Evolutionary conservation across 2,329 filamentous ascomycete species (phyloP), one percentile per base, ranked within the genome.

Genomic region (Penicillium sp.): DNA sequence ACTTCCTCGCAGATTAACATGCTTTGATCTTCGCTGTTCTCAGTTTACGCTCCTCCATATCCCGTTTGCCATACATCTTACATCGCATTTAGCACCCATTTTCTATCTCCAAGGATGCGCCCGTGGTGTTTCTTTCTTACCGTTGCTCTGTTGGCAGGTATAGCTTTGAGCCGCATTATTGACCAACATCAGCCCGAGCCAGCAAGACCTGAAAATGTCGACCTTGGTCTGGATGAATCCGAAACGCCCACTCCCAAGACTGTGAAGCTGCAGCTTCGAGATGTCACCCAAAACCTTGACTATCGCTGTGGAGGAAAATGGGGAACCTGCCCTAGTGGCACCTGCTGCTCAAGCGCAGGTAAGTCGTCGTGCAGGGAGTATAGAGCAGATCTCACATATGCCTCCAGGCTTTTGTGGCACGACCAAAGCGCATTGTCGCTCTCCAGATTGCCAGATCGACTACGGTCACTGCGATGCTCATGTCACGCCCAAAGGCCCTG

Each of bases 281-380:
- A 42, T 23, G 37, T 37, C 15, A 35, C 44, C 11, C 29, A 40
- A 18, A 45, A 42, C 26, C 33, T 42, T 7, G 47, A 53, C n/a
- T 50, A 49, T 30, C 55, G 55, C 33, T 68, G 65, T 41, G 65
- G 65, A 15, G 54, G 55, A 13, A 48, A 52, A 14, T 48, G 51
- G 32, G 63, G 62, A 4, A 53, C 50, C 22, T 68, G 65, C 35
- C 42, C 54, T 8, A 46, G 56, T 26, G 55, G 54, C 11, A 57
- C 58, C 25, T 68, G 65, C 47, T 68, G 65, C 47, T 67, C 65
- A 11, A 45, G 51, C 31, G 50, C 59, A 41, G 65, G 65, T 66
- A 54, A 33, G 45, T 52, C 6, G n/a, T 34, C 26, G 13, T 18
- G 12, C 12, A 15, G 12, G 12, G 10, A 10, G n/a, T 33, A 3